Conservation (phyloP, 164 flowering plant species). For the Malania oleifera region DNA sequence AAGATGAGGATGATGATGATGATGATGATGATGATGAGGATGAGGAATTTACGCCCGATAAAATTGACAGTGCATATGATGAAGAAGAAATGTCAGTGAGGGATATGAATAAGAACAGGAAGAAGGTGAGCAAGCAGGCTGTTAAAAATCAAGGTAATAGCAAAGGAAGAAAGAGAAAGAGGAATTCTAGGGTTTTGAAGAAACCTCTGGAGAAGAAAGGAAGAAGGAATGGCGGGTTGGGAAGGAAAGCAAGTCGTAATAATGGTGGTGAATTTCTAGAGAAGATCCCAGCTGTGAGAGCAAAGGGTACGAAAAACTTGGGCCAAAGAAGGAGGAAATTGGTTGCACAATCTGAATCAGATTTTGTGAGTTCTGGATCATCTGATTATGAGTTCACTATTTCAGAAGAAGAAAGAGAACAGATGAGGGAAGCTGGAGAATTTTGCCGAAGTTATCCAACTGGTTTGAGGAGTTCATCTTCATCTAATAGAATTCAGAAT, state of each 20-base stretch:
- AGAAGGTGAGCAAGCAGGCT: conserved; percentile 18
- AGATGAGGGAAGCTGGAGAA: conserved; percentile 56
- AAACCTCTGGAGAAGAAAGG: conserved; percentile 31
- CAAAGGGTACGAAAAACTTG: conserved; percentile 17
- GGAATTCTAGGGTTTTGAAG: conserved; percentile 32
- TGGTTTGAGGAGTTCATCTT: conserved; percentile 41
- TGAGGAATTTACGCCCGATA: conserved; percentile 54
- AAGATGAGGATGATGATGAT: conserved; percentile 19
- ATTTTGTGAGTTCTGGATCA: conserved; percentile 47
- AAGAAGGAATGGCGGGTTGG: conserved; percentile 18
- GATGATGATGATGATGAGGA: conserved; percentile 55
- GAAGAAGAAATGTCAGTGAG: conserved; percentile 41
- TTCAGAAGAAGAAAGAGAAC: conserved; percentile 90
- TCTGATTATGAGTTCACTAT: conserved; percentile 73
- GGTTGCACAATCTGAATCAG: conserved; percentile 55
- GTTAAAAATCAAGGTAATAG: conserved; percentile 22
- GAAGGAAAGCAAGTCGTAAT: conserved; percentile 28
- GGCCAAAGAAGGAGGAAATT: conserved; percentile 26
- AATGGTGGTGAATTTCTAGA: conserved; percentile 24
- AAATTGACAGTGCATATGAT: conserved; percentile 48
- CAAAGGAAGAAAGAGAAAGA: conserved; percentile 28
- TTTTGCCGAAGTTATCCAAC: conserved; percentile 31
- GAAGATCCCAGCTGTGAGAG: conserved; percentile 8
- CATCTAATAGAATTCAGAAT: conserved; percentile 20
- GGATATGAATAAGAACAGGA: conserved; percentile 17